Conservation (phyloP, 169 alveolate species). For the Plasmodium ovale region DNA sequence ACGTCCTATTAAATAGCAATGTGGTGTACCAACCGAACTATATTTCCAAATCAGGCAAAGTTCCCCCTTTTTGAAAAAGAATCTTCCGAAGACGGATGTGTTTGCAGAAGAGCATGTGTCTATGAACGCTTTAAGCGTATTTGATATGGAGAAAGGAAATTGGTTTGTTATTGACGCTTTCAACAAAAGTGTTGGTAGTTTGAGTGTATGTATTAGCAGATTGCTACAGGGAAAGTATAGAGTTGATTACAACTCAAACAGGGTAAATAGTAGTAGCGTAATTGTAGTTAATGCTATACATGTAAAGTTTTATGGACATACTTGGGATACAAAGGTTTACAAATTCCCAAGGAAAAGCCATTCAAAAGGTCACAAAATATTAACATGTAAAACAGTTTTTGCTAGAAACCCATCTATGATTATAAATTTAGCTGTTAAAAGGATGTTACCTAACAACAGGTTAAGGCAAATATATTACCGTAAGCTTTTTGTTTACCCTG, state of each 20-base stretch:
- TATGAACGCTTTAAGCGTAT: conserved; percentile 84
- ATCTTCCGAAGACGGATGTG: conserved; percentile 89
- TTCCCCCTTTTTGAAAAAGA: conserved; percentile 87
- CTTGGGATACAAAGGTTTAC: conserved; percentile 94
- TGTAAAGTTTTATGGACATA: conserved; percentile 89
- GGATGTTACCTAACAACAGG: conserved; percentile 90
- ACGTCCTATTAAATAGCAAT: no score
- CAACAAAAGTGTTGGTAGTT: conserved; percentile 86
- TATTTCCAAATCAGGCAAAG: conserved; percentile 87
- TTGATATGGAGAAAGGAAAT: conserved; percentile 87
- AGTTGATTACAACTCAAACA: conserved; percentile 81
- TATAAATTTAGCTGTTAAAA: conserved; percentile 90
- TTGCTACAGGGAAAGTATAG: conserved; percentile 86
- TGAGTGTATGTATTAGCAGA: conserved; percentile 81
- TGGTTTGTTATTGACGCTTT: conserved; percentile 91
- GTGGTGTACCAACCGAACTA: no score
- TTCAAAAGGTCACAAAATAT: conserved; percentile 90
- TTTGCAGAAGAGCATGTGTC: conserved; percentile 88
- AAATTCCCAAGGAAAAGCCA: conserved; percentile 89
- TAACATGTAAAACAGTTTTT: conserved; percentile 92
- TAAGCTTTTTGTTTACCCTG: conserved; percentile 89
- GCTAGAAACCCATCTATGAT: conserved; percentile 92
- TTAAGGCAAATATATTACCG: conserved; percentile 84
- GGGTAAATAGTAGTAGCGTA: conserved; percentile 90
- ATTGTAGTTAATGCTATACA: conserved; percentile 92